phyloP scores from a whole-genome alignment of 2,329 filamentous ascomycete species.

The Neofusicoccum umdonicola region DNA sequence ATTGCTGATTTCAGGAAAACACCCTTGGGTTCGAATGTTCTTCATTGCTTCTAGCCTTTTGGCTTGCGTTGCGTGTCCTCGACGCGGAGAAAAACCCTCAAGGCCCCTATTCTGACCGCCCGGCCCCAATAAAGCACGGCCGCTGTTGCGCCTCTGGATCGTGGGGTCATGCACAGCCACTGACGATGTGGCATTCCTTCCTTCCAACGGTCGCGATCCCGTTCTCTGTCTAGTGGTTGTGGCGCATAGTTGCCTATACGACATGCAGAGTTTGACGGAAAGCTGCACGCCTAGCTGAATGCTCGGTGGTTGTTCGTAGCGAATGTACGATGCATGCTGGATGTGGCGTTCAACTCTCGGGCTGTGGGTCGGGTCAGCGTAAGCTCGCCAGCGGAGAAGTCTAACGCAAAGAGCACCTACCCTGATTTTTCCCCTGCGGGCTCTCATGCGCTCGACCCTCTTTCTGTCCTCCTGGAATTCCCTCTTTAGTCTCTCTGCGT shows the following conservation, averaged over 20 bases:
- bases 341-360: conserved; percentile 11
- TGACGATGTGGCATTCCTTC: background rate
- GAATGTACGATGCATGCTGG: background rate
- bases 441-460: conserved; percentile 69
- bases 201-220: background rate
- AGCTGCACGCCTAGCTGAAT: background rate
- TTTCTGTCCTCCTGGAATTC: conserved; percentile 74
- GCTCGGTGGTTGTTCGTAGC: background rate
- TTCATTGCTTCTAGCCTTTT: background rate
- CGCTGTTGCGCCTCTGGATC: conserved; percentile 9
- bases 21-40: background rate
- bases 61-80: background rate
- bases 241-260: background rate
- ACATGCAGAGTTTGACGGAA: background rate
- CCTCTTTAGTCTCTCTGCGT: conserved; percentile 66
- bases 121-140: conserved; percentile 9
- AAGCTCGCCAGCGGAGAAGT: background rate
- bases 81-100: background rate
- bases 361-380: conserved; percentile 11
- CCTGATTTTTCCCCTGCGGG: conserved; percentile 48
- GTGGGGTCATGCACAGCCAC: conserved; percentile 11
- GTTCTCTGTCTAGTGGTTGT: background rate
- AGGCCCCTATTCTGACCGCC: conserved; percentile 13
- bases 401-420: background rate
- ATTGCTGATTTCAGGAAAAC: background rate